Base-by-base conservation (phyloP, 305 asterid species). In the Caryopteris hybrid region DNA sequence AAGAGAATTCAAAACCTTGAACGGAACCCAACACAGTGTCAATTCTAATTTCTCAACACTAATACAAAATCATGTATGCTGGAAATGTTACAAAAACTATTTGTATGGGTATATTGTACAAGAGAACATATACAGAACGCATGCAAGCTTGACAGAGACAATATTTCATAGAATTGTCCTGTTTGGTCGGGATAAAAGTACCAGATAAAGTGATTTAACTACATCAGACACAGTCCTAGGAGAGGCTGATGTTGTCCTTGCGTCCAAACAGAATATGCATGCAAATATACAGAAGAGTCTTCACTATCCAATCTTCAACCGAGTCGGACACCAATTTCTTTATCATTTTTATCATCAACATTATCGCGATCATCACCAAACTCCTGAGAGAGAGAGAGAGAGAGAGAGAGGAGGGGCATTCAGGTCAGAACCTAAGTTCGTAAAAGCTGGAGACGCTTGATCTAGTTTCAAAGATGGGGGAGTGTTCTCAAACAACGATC, bases 231-330 rank as follows among this genome's bases (percentile, higher is more conserved):
- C 21, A 42, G 36, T 62, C 54, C 64, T 47, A 63, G 5, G 59
- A 61, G 53, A 53, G 60, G 25, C 51, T 65, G n/a, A 64, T 22
- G 74, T 65, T 69, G 54, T 66, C 64, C 41, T 23, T 61, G 42
- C 75, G 76, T 45, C 80, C 70, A 25, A 72, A 75, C 16, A 79
- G 51, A 69, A 76, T 13, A 46, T 70, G 76, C 62, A 53, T 42
- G 21, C 61, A 22, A 9, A 75, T 33, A 9, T 61, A 71, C 60
- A 68, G 38, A 36, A 81, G 79, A 58, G 79, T 70, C 66, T 78
- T 78, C 39, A 78, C 77, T 6, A 81, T 70, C 81, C 80, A 78
- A 74, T 81, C 85, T 70, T 78, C 85, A 8, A 81, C 67, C 0
- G 81, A 81, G 12, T 81, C 85, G 0, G 81, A 73, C 51, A 81